Evolutionary conservation across 1,284 basidiomycete genomes (phyloP).

Genomic region (Malassezia restricta): DNA sequence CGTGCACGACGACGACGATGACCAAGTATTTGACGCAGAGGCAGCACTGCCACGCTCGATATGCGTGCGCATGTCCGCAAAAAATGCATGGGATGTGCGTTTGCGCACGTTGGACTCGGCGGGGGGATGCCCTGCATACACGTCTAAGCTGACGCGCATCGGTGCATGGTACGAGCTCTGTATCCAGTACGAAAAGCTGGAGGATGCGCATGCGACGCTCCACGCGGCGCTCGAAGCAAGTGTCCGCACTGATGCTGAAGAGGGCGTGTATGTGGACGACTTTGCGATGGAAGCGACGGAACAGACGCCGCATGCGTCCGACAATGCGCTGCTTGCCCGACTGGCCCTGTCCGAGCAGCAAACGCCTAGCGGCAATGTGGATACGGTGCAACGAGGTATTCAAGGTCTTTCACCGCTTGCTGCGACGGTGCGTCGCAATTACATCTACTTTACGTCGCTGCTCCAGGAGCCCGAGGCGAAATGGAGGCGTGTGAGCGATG

Average conservation of each 20-base stretch:
- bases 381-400: background rate
- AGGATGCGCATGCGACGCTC: conserved; percentile 21
- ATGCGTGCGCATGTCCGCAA: conserved; percentile 64
- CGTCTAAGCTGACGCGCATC: conserved; percentile 6
- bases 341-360: background rate
- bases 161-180: conserved; percentile 12
- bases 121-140: conserved; percentile 52
- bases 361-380: conserved; percentile 13
- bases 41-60: conserved; percentile 57
- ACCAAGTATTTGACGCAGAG: conserved; percentile 36
- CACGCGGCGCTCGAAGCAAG: conserved; percentile 20
- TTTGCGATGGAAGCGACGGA: background rate
- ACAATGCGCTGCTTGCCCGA: background rate
- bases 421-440: conserved; percentile 75
- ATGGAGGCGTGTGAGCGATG: conserved; percentile 75
- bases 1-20: conserved; percentile 57
- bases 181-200: conserved; percentile 16
- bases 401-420: conserved; percentile 52
- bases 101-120: conserved; percentile 55
- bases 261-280: background rate
- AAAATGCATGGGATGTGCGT: conserved; percentile 82
- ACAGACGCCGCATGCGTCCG: background rate
- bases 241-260: background rate
- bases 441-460: conserved; percentile 90
- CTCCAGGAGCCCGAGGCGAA: conserved; percentile 97